These are phyloP conservation scores for Allantophomopsis lycopodina DNA, from an alignment of 2,329 filamentous ascomycete species.

Conservation along the genomic window DNA sequence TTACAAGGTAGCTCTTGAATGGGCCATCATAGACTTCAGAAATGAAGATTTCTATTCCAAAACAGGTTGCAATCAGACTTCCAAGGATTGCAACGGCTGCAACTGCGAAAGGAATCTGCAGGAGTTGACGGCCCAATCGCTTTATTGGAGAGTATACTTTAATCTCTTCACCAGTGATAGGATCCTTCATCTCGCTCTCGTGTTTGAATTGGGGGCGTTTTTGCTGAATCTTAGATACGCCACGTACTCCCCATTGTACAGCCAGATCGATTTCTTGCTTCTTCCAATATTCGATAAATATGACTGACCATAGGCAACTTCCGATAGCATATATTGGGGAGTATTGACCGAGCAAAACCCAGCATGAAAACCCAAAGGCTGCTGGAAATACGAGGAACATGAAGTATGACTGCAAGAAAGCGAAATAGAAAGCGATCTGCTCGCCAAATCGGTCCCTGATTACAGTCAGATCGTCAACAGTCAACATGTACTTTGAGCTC, in stretches of 20 bases:
- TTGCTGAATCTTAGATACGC: conserved; percentile 69
- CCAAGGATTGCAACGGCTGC: conserved; percentile 61
- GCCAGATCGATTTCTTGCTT: conserved; percentile 79
- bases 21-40: conserved; percentile 86
- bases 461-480: conserved; percentile 51
- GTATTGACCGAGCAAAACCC: conserved; percentile 74
- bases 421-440: conserved; percentile 88
- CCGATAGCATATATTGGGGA: conserved; percentile 68
- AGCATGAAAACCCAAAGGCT: conserved; percentile 60
- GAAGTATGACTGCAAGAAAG: conserved; percentile 86
- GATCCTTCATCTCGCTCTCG: conserved; percentile 64
- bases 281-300: conserved; percentile 95
- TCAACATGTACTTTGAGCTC: conserved; percentile 57
- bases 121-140: conserved; percentile 46
- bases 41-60: conserved; percentile 90
- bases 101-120: conserved; percentile 65
- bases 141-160: conserved; percentile 47
- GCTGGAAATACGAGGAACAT: conserved; percentile 74
- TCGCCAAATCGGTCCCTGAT: conserved; percentile 71
- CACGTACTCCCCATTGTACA: conserved; percentile 78
- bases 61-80: conserved; percentile 71
- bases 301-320: conserved; percentile 73
- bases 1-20: conserved; percentile 69
- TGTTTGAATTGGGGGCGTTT: conserved; percentile 67
- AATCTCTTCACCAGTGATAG: conserved; percentile 53